Base-by-base conservation (phyloP, 305 asterid genomes). In the Petunia hybrid region DNA sequence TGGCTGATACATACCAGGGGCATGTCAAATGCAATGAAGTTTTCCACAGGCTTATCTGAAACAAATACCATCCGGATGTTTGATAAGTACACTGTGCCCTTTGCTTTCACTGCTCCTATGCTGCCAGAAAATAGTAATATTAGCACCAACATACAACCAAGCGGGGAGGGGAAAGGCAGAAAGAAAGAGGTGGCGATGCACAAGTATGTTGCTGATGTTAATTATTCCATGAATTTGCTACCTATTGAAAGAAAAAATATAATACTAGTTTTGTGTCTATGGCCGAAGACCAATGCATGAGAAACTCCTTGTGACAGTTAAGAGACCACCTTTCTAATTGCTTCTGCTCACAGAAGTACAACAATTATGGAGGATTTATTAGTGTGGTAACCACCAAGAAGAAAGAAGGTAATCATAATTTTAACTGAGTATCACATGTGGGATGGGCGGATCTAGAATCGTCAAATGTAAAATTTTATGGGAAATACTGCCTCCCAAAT, bases 41-140 rank as follows among this genome's bases (percentile, higher is more conserved):
- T 87, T 62, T 89, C 99, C 55, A 89, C 89, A 68, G 98, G 97
- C 84, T 86, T 93, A 61, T 60, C 86, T 45, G 99, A 91, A 88
- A 96, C 98, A 83, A 94, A 94, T 71, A 96, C 97, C 95, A 96
- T 92, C 59, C 99, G 98, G 65, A 95, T 89, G 81, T 95, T 95
- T 41, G 99, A 95, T 90, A 95, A 89, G 91, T 89, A 95, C 76
- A 95, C 86, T 16, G 87, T 91, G 76, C 99, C 99, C 89, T 90
- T 94, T 39, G 97, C 92, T 85, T 92, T 90, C 67, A 93, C 94
- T 70, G 85, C 89, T 83, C 98, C 99, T 83, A 67, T 13, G 9
- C 74, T 67, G 74, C 74, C 38, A 67, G 74, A 5, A 67, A 67
- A 67, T 14, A 67, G 74, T 14, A 41, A 41, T 13, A 41, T 67